These are phyloP conservation scores for Haplosporangium sp. DNA, from an alignment of 371 early-diverging fungal genomes.

Conservation along the genomic window DNA sequence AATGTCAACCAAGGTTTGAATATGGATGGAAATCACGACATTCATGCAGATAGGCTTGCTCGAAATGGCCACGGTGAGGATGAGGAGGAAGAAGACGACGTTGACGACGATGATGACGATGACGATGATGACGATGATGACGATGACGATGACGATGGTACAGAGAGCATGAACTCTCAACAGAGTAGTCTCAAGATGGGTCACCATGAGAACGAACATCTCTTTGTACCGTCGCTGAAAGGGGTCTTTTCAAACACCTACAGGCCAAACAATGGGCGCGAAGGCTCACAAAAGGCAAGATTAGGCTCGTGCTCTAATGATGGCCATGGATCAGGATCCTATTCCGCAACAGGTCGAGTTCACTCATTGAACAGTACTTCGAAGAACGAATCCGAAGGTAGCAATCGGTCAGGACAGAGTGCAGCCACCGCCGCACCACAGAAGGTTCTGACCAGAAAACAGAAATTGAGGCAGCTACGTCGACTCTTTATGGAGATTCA, in stretches of 20 bases:
- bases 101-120: slow-evolving; percentile 27
- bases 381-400: not conserved
- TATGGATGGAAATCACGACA: not conserved
- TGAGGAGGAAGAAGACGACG: not conserved
- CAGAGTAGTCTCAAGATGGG: slow-evolving; percentile 24
- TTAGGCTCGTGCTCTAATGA: slow-evolving; percentile 1
- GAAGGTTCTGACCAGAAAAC: slow-evolving; percentile 22
- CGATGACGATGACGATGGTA: slow-evolving; percentile 40
- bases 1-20: not conserved
- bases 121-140: slow-evolving; percentile 38
- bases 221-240: slow-evolving; percentile 46
- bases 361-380: not conserved
- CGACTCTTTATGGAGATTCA: slow-evolving; percentile 51
- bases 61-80: not conserved
- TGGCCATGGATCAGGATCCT: not conserved
- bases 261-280: slow-evolving; percentile 6
- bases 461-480: slow-evolving; percentile 38
- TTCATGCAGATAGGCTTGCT: not conserved
- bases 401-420: not conserved
- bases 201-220: slow-evolving; percentile 30
- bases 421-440: not conserved
- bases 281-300: not conserved
- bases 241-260: slow-evolving; percentile 37
- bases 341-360: not conserved
- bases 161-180: slow-evolving; percentile 34